A percentile compares a stretch with the other conserved stretches of the same genome.
Evolutionary conservation across 805 yeast genomes (phyloP).

Genomic region (Lachancea fermentati): DNA sequence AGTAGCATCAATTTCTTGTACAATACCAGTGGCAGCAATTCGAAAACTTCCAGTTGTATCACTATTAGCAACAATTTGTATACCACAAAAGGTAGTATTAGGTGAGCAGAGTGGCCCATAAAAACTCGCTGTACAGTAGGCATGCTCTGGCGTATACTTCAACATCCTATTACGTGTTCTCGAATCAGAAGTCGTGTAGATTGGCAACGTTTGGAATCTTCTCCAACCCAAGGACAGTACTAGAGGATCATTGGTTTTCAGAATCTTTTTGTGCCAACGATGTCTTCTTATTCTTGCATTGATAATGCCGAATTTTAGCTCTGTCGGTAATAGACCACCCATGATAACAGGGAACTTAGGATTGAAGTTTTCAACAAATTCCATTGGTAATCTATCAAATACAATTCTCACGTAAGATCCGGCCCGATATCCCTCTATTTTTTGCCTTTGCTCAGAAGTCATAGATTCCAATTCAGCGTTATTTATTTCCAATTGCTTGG

Average conservation of each 20-base stretch:
- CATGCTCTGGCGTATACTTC: constrained; percentile 97
- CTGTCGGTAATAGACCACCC: constrained; percentile 89
- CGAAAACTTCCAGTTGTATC: constrained; percentile 87
- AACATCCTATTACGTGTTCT: constrained; percentile 97
- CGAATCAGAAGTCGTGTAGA: constrained; percentile 94
- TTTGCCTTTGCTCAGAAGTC: constrained; percentile 70
- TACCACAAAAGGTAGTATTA: constrained; percentile 94
- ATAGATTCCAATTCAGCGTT: constrained; percentile 68
- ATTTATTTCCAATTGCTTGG: constrained; percentile 92
- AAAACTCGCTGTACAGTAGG: constrained; percentile 91
- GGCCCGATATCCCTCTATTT: constrained; percentile 86
- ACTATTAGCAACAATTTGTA: constrained; percentile 77
- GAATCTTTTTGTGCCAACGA: constrained; percentile 96
- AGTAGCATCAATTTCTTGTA: constrained; percentile 84
- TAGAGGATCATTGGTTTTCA: constrained; percentile 93
- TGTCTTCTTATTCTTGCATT: constrained; percentile 95
- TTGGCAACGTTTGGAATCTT: constrained; percentile 93
- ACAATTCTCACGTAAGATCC: constrained; percentile 92
- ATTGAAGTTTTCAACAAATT: constrained; percentile 79
- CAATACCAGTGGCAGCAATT: constrained; percentile 94
- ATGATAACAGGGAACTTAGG: constrained; percentile 80
- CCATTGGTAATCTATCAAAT: constrained; percentile 80
- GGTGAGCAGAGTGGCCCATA: constrained; percentile 98
- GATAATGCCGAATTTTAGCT: constrained; percentile 85
- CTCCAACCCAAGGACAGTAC: constrained; percentile 96